Percentiles rank a stretch among this genome's conserved stretches.
These are phyloP conservation scores for Diaporthe aspalathi DNA, from an alignment of 2,329 filamentous ascomycete species.

Conservation along the genomic window DNA sequence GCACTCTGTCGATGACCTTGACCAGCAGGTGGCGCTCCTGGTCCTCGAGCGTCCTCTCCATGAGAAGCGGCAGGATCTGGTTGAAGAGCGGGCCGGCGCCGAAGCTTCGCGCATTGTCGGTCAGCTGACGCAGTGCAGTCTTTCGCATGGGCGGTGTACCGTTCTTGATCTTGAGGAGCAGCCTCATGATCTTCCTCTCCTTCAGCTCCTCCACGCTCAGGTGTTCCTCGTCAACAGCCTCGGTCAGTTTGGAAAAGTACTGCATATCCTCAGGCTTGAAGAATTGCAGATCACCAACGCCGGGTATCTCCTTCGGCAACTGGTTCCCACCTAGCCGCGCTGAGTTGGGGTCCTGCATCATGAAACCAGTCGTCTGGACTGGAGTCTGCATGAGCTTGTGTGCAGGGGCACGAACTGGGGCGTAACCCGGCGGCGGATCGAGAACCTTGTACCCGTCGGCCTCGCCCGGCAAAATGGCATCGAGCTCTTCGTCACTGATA, in stretches of 20 bases:
- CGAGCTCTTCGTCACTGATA: constrained; percentile 92
- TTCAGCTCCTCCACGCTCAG: constrained; percentile 96
- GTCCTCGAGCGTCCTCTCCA: constrained; percentile 98
- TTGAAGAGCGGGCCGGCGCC: constrained; percentile 95
- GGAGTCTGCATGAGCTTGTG: constrained; percentile 81
- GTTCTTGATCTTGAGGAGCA: constrained; percentile 98
- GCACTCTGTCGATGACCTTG: constrained; percentile 97
- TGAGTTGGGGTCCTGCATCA: constrained; percentile 96
- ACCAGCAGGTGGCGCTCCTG: constrained; percentile 98
- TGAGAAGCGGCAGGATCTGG: constrained; percentile 94
- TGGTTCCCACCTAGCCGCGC: constrained; percentile 86
- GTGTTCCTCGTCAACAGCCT: constrained; percentile 90
- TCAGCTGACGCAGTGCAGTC: constrained; percentile 95
- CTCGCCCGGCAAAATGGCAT: constrained; percentile 88
- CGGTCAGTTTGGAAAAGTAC: constrained; percentile 97
- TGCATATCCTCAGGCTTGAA: constrained; percentile 99
- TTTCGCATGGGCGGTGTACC: constrained; percentile 99
- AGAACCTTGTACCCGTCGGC: constrained; percentile 93
- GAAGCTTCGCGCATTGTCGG: constrained; percentile 96
- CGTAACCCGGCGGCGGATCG: constrained; percentile 91
- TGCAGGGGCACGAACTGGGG: constrained; percentile 80
- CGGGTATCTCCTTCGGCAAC: constrained; percentile 93
- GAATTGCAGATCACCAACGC: constrained; percentile 95
- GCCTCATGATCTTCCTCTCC: constrained; percentile 97
- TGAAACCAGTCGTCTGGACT: constrained; percentile 84